Conservation (phyloP, 2,329 filamentous ascomycete species). For the Alternaria longipes region DNA sequence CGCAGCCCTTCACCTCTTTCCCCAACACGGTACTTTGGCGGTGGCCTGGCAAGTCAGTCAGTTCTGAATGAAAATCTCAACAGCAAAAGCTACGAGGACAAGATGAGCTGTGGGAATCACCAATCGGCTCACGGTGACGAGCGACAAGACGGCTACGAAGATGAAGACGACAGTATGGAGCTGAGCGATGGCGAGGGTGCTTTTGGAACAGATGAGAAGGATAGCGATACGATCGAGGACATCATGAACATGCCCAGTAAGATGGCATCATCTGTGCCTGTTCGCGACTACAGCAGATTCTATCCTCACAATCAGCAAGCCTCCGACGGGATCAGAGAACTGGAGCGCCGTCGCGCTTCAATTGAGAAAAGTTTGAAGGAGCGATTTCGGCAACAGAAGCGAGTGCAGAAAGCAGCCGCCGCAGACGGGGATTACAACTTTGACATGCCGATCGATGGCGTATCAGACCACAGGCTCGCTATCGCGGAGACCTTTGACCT, state of each 20-base stretch:
- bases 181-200: slow-evolving; percentile 16
- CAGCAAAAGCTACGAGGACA: neutral
- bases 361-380: slow-evolving; percentile 2
- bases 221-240: slow-evolving; percentile 16
- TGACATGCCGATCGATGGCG: neutral
- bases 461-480: neutral
- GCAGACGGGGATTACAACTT: neutral
- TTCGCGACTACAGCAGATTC: slow-evolving; percentile 6
- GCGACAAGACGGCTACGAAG: slow-evolving; percentile 23
- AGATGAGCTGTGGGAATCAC: neutral
- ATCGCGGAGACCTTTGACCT: neutral
- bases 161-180: slow-evolving; percentile 31
- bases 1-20: slow-evolving; percentile 8
- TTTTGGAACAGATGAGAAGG: neutral
- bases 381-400: neutral
- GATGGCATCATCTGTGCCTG: neutral
- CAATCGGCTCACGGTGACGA: slow-evolving; percentile 14
- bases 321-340: neutral
- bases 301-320: slow-evolving; percentile 1
- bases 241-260: slow-evolving; percentile 15
- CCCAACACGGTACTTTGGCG: neutral
- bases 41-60: neutral
- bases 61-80: neutral
- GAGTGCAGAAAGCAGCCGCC: neutral
- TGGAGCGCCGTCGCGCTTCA: neutral